phyloP scores from a whole-genome alignment of 306 rosid genomes.

The Trifolium pratense region DNA sequence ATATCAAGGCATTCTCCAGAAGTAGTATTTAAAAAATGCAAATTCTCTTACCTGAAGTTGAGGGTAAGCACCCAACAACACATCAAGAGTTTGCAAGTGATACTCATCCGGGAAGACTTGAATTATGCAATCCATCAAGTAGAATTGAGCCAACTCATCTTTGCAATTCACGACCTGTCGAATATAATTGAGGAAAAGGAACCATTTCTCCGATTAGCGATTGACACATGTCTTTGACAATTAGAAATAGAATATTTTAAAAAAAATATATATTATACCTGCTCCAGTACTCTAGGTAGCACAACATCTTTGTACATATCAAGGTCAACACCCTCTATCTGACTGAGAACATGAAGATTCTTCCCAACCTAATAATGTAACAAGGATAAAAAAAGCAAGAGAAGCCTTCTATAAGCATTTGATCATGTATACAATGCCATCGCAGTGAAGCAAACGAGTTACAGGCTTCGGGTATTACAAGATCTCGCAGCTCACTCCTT shows the following conservation, averaged over 20 bases:
- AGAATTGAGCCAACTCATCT: constrained; percentile 92
- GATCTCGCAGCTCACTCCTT: constrained; percentile 97
- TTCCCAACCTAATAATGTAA: constrained; percentile 85
- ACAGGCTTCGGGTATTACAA: constrained; percentile 75
- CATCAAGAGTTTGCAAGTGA: constrained; percentile 95
- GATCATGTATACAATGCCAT: constrained; percentile 53
- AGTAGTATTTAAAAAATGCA: constrained; percentile 18
- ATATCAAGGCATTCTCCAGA: constrained; percentile 31
- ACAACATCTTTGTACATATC: constrained; percentile 94
- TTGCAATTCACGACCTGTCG: constrained; percentile 94
- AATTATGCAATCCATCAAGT: constrained; percentile 95
- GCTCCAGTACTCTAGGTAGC: constrained; percentile 97
- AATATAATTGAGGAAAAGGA: constrained; percentile 37
- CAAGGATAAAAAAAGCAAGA: constrained; percentile 51
- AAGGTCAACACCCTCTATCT: constrained; percentile 96
- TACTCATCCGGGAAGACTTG: constrained; percentile 98
- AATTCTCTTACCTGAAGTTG: constrained; percentile 82
- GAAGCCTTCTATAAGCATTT: constrained; percentile 71
- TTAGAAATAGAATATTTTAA: constrained; percentile 2
- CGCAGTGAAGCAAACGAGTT: constrained; percentile 71
- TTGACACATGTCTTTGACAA: constrained; percentile 10
- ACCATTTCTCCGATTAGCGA: constrained; percentile 25
- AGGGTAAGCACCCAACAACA: constrained; percentile 92
- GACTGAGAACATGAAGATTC: constrained; percentile 95
- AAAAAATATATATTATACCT: constrained; percentile 52